These are phyloP conservation scores for Agrocybe chaxingu DNA, from an alignment of 768 basidiomycete species.

Conservation along the genomic window DNA sequence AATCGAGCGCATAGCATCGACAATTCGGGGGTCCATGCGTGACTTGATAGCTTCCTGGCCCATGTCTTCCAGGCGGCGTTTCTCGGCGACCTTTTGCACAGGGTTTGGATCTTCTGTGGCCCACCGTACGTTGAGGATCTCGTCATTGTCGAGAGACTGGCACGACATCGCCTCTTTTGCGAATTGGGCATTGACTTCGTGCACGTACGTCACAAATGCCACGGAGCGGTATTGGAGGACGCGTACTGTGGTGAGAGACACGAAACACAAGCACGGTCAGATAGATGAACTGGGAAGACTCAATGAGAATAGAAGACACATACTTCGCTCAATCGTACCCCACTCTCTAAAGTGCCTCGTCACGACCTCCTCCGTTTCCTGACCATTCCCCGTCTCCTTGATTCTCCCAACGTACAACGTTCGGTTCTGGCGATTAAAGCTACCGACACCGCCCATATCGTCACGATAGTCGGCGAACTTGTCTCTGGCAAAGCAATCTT, in stretches of 20 bases:
- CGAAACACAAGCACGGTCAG: neutral
- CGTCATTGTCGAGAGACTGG: slow-evolving; percentile 95
- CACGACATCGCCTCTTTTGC: slow-evolving; percentile 99
- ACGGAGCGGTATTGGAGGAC: slow-evolving; percentile 93
- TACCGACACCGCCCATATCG: slow-evolving; percentile 99
- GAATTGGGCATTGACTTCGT: slow-evolving; percentile 86
- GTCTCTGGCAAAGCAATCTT: slow-evolving; percentile 96
- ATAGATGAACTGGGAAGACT: neutral
- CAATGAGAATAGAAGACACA: slow-evolving; percentile 27
- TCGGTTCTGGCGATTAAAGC: slow-evolving; percentile 90
- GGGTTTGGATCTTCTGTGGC: slow-evolving; percentile 99
- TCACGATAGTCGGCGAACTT: slow-evolving; percentile 97
- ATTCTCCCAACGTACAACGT: slow-evolving; percentile 95
- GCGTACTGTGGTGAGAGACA: slow-evolving; percentile 52
- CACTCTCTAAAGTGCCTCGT: slow-evolving; percentile 92
- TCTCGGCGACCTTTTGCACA: slow-evolving; percentile 81
- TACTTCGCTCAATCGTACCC: slow-evolving; percentile 91
- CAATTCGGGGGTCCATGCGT: slow-evolving; percentile 81
- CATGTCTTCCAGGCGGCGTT: slow-evolving; percentile 74
- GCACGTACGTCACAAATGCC: slow-evolving; percentile 93
- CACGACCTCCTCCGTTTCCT: slow-evolving; percentile 91
- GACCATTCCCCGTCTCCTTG: slow-evolving; percentile 83
- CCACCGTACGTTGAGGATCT: slow-evolving; percentile 98
- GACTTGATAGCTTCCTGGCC: slow-evolving; percentile 86
- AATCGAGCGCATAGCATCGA: slow-evolving; percentile 84